Evolutionary conservation across 2,329 filamentous ascomycete species (phyloP), one percentile per base, ranked within the genome.

Genomic region (Ophiostoma pallidulum): DNA sequence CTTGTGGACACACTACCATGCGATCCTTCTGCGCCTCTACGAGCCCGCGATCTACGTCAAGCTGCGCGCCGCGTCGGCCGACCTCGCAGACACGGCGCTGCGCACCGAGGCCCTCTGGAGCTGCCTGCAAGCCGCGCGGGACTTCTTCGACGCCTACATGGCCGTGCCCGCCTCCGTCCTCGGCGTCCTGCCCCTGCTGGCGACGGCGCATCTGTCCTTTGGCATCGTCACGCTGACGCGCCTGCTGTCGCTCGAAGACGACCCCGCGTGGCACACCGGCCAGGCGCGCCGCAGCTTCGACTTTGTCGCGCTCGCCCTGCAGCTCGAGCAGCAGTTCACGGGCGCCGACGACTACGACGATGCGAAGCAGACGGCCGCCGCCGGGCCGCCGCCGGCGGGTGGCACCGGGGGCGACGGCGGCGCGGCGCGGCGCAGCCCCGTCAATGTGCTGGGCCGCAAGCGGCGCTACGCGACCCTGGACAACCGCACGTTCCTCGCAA

Each of bases 81-180:
- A 42, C 4, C 28, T 32, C 3, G 44, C 51, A 1, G 54, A 58
- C 18, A 57, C 58, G 1, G 56, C 59, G 9, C 58, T 58, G 4
- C 61, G 63, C 10, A 59, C 64, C 12, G 59, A 65, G 8, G 59
- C 59, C 2, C 57, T 70, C 5, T 69, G 66, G 66, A 56, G 54
- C 26, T 66, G 64, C 14, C 58, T 69, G 1, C 55, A 63, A 24
- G 52, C 58, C 1, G 49, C 56, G 6, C 50, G 52, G 14, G 53
- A 57, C 37, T 61, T 62, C 36, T 60, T 64, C 29, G 41, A 56
- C 0, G 52, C 59, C 8, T 59, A 60, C 9, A 32, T 55, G 1
- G 44, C 54, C 13, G 54, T 65, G 3, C 58, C 64, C 0, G 35
- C 56, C 0, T 53, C 56, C 1, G 50, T 56, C 0, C 44, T 66